Evolutionary conservation across 106 monocot species (phyloP).

Genomic region (Phalaenopsis equestris): DNA sequence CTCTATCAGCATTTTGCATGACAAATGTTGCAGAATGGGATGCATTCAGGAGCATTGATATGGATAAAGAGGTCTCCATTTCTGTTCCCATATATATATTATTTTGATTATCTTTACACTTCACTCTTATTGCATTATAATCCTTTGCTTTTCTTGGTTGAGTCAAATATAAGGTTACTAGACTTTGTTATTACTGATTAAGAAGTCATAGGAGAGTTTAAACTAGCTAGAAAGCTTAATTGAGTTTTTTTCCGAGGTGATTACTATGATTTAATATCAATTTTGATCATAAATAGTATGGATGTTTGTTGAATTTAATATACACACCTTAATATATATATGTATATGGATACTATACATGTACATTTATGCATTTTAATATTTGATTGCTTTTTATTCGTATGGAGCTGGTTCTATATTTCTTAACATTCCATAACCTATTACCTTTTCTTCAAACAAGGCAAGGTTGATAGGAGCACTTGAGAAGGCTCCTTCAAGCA

Average conservation of each 20-base stretch:
- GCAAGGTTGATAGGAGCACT: constrained; percentile 37
- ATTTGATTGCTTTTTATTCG: too few species aligned
- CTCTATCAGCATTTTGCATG: constrained; percentile 75
- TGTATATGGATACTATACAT: too few species aligned
- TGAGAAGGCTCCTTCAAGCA: constrained; percentile 22
- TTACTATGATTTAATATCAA: background rate
- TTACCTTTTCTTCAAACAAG: constrained; percentile 16
- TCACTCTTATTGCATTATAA: background rate
- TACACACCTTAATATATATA: too few species aligned
- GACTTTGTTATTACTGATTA: too few species aligned
- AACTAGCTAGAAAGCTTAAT: background rate
- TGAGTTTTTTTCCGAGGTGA: background rate
- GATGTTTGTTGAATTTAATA: too few species aligned
- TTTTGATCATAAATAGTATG: too few species aligned
- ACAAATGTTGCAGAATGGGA: constrained; percentile 79
- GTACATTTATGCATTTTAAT: too few species aligned
- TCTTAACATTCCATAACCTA: background rate
- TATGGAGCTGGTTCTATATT: background rate
- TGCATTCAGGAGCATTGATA: constrained; percentile 74
- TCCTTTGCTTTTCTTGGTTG: background rate
- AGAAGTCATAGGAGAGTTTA: background rate
- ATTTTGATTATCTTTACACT: background rate
- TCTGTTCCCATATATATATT: background rate
- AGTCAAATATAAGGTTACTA: too few species aligned
- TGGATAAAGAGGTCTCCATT: constrained; percentile 78